Evolutionary conservation across 1,139 yeast genomes (phyloP).

Genomic region (Nakaseomyces uthaithaninus): DNA sequence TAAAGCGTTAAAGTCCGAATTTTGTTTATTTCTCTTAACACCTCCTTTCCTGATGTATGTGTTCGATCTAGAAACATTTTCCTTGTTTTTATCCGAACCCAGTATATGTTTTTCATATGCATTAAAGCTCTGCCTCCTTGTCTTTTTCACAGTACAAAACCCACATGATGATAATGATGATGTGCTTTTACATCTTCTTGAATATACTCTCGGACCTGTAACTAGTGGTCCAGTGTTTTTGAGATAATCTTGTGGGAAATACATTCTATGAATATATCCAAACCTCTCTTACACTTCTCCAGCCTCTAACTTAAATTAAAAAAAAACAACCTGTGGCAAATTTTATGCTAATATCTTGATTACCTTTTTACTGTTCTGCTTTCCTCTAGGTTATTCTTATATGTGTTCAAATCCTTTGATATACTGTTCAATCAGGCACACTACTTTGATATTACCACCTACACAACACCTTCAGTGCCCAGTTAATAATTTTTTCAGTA

Average conservation of each 20-base stretch:
- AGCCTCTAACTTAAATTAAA: background rate
- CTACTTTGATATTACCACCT: no score
- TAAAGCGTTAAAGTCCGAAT: background rate
- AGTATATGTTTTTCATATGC: background rate
- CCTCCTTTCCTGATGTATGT: background rate
- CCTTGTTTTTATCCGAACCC: background rate
- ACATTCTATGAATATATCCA: no score
- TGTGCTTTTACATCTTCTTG: conserved; percentile 6
- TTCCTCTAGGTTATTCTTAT: no score
- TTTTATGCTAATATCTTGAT: no score
- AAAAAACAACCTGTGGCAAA: no score
- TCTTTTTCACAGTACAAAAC: background rate
- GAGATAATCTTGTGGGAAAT: conserved; percentile 2
- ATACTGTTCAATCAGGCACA: no score
- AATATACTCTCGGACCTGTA: background rate
- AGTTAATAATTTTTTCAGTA: no score
- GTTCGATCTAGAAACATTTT: background rate
- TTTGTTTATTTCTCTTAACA: background rate
- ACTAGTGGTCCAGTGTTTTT: background rate
- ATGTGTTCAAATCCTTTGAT: no score
- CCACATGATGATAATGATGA: background rate
- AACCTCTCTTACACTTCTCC: no score
- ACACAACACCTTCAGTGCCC: no score
- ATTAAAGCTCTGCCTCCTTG: conserved; percentile 4
- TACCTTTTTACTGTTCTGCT: no score